These are phyloP conservation scores for Saccharomyces uvarum DNA, from an alignment of 1,139 yeast species.

Conservation along the genomic window DNA sequence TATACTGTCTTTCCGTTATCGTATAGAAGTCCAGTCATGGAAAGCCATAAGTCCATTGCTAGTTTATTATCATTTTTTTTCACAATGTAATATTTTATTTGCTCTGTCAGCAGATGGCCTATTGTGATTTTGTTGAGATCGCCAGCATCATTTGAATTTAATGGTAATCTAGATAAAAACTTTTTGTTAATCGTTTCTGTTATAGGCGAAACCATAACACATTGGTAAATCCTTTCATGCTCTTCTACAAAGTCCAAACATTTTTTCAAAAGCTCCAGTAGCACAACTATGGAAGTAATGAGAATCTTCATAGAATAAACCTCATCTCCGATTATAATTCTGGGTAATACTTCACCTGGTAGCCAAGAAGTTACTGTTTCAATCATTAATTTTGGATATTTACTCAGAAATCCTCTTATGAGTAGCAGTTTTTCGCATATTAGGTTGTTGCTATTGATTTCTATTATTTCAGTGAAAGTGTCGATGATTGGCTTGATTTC, in stretches of 20 bases:
- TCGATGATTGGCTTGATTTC: slow-evolving; percentile 15
- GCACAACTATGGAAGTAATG: slow-evolving; percentile 16
- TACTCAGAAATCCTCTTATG: slow-evolving; percentile 19
- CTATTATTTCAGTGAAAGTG: slow-evolving; percentile 16
- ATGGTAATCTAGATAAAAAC: not conserved
- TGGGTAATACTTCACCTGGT: slow-evolving; percentile 24
- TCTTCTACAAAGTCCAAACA: slow-evolving; percentile 12
- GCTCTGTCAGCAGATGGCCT: slow-evolving; percentile 14
- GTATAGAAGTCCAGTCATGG: slow-evolving; percentile 23
- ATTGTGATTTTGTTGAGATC: slow-evolving; percentile 7
- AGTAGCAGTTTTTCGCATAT: slow-evolving; percentile 22
- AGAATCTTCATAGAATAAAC: slow-evolving; percentile 15
- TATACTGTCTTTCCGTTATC: slow-evolving; percentile 11
- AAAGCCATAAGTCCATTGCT: slow-evolving; percentile 29
- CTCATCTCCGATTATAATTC: slow-evolving; percentile 22
- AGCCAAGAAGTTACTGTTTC: slow-evolving; percentile 21
- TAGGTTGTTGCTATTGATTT: slow-evolving; percentile 23
- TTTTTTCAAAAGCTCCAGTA: slow-evolving; percentile 24
- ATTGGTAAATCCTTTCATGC: slow-evolving; percentile 10
- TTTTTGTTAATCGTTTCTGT: slow-evolving; percentile 10
- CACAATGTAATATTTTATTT: slow-evolving; percentile 14
- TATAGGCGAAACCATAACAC: slow-evolving; percentile 6
- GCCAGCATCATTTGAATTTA: not conserved
- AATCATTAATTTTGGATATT: slow-evolving; percentile 22
- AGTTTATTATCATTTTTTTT: slow-evolving; percentile 19